Conservation (phyloP, 305 asterid species). For the Fraxinus dipetala region DNA sequence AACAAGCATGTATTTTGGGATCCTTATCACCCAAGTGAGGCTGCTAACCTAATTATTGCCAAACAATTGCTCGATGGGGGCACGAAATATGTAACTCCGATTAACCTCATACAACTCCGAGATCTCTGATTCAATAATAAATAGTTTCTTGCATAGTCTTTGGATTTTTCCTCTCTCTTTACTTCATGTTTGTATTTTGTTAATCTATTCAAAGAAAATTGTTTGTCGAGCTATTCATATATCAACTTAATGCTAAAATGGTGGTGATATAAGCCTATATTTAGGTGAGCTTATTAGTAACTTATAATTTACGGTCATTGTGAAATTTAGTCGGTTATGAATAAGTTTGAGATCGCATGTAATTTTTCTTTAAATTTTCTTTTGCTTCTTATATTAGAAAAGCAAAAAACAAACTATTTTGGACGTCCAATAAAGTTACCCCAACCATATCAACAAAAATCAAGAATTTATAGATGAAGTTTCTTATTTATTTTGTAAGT, state of each 20-base stretch:
- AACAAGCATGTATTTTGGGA: slow-evolving; percentile 86
- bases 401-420: no score
- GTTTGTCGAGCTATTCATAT: neutral
- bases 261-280: neutral
- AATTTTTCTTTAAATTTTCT: no score
- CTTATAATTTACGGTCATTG: neutral
- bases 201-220: neutral
- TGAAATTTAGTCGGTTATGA: neutral
- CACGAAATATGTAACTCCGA: slow-evolving; percentile 53
- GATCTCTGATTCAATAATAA: slow-evolving; percentile 41
- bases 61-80: slow-evolving; percentile 71
- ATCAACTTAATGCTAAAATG: no score
- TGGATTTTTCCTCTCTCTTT: neutral
- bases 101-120: slow-evolving; percentile 67
- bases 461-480: no score
- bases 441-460: no score
- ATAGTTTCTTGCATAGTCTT: neutral
- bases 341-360: no score
- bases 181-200: neutral
- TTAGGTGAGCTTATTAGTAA: no score
- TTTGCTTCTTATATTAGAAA: no score
- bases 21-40: slow-evolving; percentile 93
- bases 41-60: slow-evolving; percentile 77
- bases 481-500: no score
- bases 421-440: no score